phyloP scores from a whole-genome alignment of 495 filamentous ascomycete genomes.

The Cercophora newfieldiana region DNA sequence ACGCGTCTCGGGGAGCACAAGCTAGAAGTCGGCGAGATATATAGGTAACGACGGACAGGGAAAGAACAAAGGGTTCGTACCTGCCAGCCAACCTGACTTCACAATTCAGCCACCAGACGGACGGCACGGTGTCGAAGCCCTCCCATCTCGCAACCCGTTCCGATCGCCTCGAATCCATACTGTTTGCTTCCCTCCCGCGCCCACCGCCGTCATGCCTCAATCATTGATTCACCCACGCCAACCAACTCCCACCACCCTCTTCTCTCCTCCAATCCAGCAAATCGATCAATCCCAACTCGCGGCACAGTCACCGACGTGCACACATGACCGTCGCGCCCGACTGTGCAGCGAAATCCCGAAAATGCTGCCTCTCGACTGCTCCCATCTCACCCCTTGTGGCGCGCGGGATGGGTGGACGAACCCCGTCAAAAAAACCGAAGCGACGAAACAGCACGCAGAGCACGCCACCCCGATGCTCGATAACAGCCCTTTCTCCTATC shows the following conservation, averaged over 20 bases:
- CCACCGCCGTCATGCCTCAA: not conserved
- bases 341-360: not conserved
- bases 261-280: not conserved
- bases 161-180: not conserved
- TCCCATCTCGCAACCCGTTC: not conserved
- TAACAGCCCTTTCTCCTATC: not conserved
- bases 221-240: not conserved
- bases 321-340: not conserved
- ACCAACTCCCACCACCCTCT: not conserved
- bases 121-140: not conserved
- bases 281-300: too few relatives aligned
- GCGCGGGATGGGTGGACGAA: not conserved
- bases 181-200: not conserved
- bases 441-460: not conserved
- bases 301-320: not conserved
- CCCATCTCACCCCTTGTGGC: not conserved
- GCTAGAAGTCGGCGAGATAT: not conserved
- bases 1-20: not conserved
- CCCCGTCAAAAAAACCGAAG: not conserved
- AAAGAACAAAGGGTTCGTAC: not conserved
- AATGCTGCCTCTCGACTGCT: not conserved
- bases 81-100: too few relatives aligned
- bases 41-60: not conserved
- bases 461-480: not conserved
- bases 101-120: not conserved